phyloP scores from a whole-genome alignment of 2,329 filamentous ascomycete genomes.

The Phyllosticta paracitricarpa region DNA sequence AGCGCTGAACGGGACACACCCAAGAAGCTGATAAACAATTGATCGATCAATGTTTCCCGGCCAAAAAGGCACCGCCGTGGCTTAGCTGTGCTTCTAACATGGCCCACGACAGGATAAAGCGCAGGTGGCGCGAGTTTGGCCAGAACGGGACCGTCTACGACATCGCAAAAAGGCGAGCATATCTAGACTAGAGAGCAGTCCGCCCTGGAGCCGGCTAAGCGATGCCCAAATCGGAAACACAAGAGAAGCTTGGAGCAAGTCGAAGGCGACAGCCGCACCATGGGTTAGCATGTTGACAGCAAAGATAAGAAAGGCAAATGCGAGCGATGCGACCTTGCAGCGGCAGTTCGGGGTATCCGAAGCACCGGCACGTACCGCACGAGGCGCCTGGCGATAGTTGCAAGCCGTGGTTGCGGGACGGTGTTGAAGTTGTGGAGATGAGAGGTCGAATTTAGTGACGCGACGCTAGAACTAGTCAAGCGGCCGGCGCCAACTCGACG shows the following conservation, averaged over 20 bases:
- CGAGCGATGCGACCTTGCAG: not conserved
- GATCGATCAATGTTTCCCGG: not conserved
- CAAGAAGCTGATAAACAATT: not conserved
- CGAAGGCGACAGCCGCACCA: not conserved
- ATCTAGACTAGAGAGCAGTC: not conserved
- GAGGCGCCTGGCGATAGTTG: not conserved
- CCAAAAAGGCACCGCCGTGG: not conserved
- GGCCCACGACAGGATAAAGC: not conserved
- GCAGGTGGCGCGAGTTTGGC: not conserved
- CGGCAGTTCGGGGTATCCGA: not conserved
- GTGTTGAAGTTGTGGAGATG: slow-evolving; percentile 3
- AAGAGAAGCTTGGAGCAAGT: not conserved
- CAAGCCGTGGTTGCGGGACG: slow-evolving; percentile 3
- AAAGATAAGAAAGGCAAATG: not conserved
- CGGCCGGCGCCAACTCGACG: not conserved
- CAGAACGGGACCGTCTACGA: not conserved
- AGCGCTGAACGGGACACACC: not conserved
- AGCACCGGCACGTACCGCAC: not conserved
- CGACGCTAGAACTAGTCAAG: slow-evolving; percentile 5
- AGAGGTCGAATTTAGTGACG: not conserved
- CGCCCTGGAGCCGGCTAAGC: not conserved
- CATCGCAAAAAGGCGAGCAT: not conserved
- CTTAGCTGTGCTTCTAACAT: not conserved
- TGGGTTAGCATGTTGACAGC: not conserved
- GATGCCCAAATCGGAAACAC: not conserved